A percentile compares a stretch with the other conserved stretches of the same genome.
These are phyloP conservation scores for Pascua guehoae DNA, from an alignment of 1,284 basidiomycete genomes.

Conservation along the genomic window DNA sequence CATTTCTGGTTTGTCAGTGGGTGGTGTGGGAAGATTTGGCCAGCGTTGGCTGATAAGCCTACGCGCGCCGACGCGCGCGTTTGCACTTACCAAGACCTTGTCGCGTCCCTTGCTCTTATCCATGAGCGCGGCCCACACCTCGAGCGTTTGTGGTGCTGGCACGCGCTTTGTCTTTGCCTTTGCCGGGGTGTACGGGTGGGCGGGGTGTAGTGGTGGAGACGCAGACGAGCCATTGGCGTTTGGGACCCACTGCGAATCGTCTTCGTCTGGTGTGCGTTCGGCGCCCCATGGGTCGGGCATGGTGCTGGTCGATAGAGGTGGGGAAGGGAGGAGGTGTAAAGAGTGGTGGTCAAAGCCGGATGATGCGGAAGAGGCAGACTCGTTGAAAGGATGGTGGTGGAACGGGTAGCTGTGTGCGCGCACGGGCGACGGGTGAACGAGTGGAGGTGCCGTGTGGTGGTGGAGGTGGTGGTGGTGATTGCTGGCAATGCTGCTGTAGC, in stretches of 20 bases:
- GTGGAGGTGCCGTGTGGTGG: not conserved
- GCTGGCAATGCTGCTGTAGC: not conserved
- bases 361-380: not conserved
- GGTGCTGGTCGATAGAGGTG: slow-evolving; percentile 16
- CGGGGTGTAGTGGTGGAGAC: slow-evolving; percentile 1
- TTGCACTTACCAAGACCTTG: slow-evolving; percentile 40
- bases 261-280: slow-evolving; percentile 6
- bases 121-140: slow-evolving; percentile 36
- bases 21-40: not conserved
- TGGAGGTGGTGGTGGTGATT: slow-evolving; percentile 2
- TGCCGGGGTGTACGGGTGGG: not conserved
- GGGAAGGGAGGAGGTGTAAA: slow-evolving; percentile 14
- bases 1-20: slow-evolving; percentile 34
- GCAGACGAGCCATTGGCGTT: not conserved
- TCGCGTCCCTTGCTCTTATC: slow-evolving; percentile 44
- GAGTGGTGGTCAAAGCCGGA: not conserved
- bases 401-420: slow-evolving; percentile 19
- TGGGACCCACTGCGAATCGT: not conserved
- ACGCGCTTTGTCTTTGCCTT: not conserved
- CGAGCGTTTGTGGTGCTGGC: slow-evolving; percentile 20
- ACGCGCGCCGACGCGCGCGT: too few relatives aligned
- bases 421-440: slow-evolving; percentile 21
- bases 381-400: not conserved
- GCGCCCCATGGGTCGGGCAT: slow-evolving; percentile 17
- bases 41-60: not conserved